Base-by-base conservation (phyloP, 108 stramenopile species). In the Conticribra guillardii region DNA sequence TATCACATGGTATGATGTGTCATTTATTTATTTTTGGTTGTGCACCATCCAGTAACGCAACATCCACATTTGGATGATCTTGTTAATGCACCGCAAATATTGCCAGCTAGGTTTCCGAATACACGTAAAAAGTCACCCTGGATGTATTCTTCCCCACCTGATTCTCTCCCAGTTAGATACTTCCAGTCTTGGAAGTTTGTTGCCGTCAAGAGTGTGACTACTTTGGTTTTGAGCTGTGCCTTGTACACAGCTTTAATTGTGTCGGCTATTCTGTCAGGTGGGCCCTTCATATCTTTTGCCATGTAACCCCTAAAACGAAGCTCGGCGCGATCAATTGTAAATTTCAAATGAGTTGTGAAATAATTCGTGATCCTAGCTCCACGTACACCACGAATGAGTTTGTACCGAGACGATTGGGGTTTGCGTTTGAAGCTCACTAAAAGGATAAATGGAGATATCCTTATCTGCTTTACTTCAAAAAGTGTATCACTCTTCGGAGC, bases 291-390 rank as follows among this genome's bases (percentile, higher is more conserved):
- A 44, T 86, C 80, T 8, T 60, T 64, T n/a, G 63, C 82, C 68
- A 87, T 83, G 62, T 92, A 93, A 1, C 89, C 80, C 26, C 85
- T 62, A 62, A 96, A 96, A 17, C 68, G 85, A 60, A 96, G 73
- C 33, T 91, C 86, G 14, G 95, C 95, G 29, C 70, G 80, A 24
- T 52, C 48, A 22, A 91, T 81, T 17, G 82, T 82, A 60, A 92
- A 95, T 64, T 90, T 93, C 47, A 96, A 62, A 23, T 75, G 61
- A 23, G 73, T 84, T 2, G 85, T 89, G 70, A 91, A 93, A 67
- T 96, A 96, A 51, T 90, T 91, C 19, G 86, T 85, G 18, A 93
- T 29, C 18, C 85, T 85, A 4, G 89, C 88, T 14, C 89, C 88
- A 16, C 76, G 69, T 3, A 79, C 87, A 45, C 69, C 67, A 31